These are phyloP conservation scores for Fusarium virguliforme DNA, from an alignment of 2,329 filamentous ascomycete genomes.

Conservation along the genomic window DNA sequence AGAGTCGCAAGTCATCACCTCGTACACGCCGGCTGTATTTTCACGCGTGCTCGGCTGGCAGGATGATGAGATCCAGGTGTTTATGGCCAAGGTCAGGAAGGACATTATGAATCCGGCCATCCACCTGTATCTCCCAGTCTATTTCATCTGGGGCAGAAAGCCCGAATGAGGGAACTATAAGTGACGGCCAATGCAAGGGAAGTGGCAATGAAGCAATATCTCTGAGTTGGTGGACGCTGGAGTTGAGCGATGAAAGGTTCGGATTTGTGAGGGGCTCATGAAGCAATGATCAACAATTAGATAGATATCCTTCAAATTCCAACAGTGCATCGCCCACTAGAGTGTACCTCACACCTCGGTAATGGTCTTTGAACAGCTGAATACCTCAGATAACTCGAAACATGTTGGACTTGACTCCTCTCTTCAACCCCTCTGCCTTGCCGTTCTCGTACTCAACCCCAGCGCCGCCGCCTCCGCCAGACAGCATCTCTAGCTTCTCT, in stretches of 20 bases:
- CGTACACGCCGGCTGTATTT: slow-evolving; percentile 41
- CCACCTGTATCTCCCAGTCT: slow-evolving; percentile 42
- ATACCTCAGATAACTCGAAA: slow-evolving; percentile 74
- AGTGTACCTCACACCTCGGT: no score
- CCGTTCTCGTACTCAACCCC: slow-evolving; percentile 85
- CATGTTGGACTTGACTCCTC: slow-evolving; percentile 83
- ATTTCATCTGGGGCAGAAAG: slow-evolving; percentile 47
- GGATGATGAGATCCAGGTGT: slow-evolving; percentile 39
- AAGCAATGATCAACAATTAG: slow-evolving; percentile 3
- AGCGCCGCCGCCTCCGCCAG: slow-evolving; percentile 79
- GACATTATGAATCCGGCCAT: slow-evolving; percentile 37
- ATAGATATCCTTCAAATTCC: background rate
- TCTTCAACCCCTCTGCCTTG: slow-evolving; percentile 79
- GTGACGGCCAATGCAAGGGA: background rate
- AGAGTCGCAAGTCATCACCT: slow-evolving; percentile 41
- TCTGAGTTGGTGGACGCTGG: background rate
- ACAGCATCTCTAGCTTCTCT: slow-evolving; percentile 75
- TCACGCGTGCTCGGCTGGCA: slow-evolving; percentile 45
- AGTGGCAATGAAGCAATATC: background rate
- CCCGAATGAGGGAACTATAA: background rate
- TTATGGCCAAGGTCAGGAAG: slow-evolving; percentile 44
- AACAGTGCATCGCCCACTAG: background rate
- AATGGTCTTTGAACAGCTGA: no score
- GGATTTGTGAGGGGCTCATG: slow-evolving; percentile 1
- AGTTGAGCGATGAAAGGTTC: background rate